Percentiles rank a stretch among this genome's conserved stretches.
Conservation (phyloP, 768 basidiomycete species). For the Sarcodon sp. region DNA sequence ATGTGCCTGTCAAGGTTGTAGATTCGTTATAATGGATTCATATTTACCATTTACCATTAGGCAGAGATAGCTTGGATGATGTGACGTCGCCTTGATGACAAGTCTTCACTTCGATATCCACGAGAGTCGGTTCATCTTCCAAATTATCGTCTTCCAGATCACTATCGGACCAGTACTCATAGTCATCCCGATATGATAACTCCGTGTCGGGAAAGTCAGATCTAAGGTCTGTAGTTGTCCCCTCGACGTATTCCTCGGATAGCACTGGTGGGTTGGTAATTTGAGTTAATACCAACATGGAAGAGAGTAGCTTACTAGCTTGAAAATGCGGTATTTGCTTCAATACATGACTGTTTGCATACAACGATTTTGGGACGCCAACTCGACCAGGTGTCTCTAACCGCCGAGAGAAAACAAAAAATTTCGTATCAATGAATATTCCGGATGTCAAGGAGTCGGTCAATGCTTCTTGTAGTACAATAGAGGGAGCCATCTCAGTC, state of each 20-base stretch:
- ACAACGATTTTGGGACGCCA: constrained; percentile 3
- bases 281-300: neutral
- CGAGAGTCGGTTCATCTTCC: constrained; percentile 1
- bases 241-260: constrained; percentile 8
- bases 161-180: constrained; percentile 13
- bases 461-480: neutral
- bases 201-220: constrained; percentile 3
- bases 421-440: constrained; percentile 3
- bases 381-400: neutral
- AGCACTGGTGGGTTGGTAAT: constrained; percentile 4
- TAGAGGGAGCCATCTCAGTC: too few relatives aligned
- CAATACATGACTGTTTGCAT: constrained; percentile 6
- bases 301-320: constrained; percentile 5
- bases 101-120: too few relatives aligned
- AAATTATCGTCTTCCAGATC: constrained; percentile 9
- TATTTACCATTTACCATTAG: neutral
- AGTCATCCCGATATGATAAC: constrained; percentile 4
- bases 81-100: too few relatives aligned
- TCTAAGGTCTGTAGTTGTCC: neutral
- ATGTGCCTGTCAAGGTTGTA: neutral
- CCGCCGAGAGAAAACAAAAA: constrained; percentile 7
- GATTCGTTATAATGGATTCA: neutral
- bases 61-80: neutral
- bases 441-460: constrained; percentile 1
- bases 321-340: constrained; percentile 5